Evolutionary conservation across 2,329 filamentous ascomycete genomes (phyloP), one percentile per base, ranked within the genome.

Genomic region (Drechslerella coelobrocha): DNA sequence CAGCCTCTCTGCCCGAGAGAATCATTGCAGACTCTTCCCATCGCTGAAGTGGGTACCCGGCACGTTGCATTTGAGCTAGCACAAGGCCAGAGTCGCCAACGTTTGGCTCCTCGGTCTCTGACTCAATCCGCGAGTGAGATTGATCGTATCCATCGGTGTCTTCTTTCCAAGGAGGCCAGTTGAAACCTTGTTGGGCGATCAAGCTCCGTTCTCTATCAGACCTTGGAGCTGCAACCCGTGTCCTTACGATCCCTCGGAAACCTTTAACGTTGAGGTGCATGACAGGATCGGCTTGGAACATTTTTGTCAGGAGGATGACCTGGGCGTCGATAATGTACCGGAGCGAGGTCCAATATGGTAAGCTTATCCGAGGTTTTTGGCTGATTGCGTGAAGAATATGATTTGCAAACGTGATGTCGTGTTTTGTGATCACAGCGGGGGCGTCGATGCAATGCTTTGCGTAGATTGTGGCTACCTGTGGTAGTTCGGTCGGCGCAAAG

Each of bases 11-110:
- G 4, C 75, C 75, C 0, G 73, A 56, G 21, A 76, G 62, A n/a
- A 76, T 50, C 24, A 61, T 47, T 0, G 75, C 75, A n/a, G 66
- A 68, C 12, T 62, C 12, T 34, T 76, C 75, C 75, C 75, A 76
- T 24, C 27, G 55, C 10, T 19, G 17, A 10, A 57, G 48, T 8
- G 57, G 55, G 26, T 75, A 76, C 6, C 75, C 75, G 0, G 74
- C 74, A 8, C 72, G 71, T 10, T 57, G 45, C 75, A 76, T 76
- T 31, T 74, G 72, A 5, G 50, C 26, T 5, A 76, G 54, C 3
- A 76, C 57, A 19, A 59, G 52, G 3, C 72, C 74, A 8, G 73
- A 74, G 2, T 73, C 63, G 7, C 73, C 63, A 19, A 73, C 51
- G 8, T 45, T 26, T 14, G 43, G 57, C 26, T 37, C 45, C 26